These are phyloP conservation scores for Penicillium macrosclerotiorum DNA, from an alignment of 495 filamentous ascomycete species.

Conservation along the genomic window DNA sequence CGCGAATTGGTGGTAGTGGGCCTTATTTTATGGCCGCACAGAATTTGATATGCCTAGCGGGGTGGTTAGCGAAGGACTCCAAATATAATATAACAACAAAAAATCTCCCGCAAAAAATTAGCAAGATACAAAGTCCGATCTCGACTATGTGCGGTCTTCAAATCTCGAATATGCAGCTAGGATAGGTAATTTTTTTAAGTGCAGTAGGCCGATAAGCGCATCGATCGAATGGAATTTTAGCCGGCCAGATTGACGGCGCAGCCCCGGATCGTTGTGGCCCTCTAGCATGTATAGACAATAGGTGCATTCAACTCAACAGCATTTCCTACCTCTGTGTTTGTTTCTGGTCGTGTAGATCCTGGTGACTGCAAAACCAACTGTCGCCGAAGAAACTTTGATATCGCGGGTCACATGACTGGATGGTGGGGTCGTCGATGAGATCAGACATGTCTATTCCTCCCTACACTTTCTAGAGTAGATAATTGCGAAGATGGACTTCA, in stretches of 20 bases:
- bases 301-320: background rate
- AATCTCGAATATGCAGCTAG: too few relatives aligned
- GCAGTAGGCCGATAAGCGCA: constrained; percentile 19
- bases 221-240: constrained; percentile 6
- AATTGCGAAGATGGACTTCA: too few relatives aligned
- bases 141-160: too few relatives aligned
- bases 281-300: background rate
- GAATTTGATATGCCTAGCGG: constrained; percentile 11
- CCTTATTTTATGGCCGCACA: constrained; percentile 2
- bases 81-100: background rate
- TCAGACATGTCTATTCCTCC: too few relatives aligned
- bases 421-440: constrained; percentile 11
- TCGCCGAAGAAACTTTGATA: constrained; percentile 31
- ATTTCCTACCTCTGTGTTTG: constrained; percentile 24
- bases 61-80: constrained; percentile 3
- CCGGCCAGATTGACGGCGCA: background rate
- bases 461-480: too few relatives aligned
- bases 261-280: too few relatives aligned
- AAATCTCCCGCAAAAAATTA: background rate
- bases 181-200: too few relatives aligned
- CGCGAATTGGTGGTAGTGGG: too few relatives aligned
- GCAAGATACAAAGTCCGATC: too few relatives aligned
- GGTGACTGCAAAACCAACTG: constrained; percentile 4
- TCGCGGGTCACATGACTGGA: constrained; percentile 24
- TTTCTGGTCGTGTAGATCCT: constrained; percentile 9